Percentiles rank a stretch among this genome's conserved stretches.
Evolutionary conservation across 768 basidiomycete genomes (phyloP).

Genomic region (Boletus patriciae): DNA sequence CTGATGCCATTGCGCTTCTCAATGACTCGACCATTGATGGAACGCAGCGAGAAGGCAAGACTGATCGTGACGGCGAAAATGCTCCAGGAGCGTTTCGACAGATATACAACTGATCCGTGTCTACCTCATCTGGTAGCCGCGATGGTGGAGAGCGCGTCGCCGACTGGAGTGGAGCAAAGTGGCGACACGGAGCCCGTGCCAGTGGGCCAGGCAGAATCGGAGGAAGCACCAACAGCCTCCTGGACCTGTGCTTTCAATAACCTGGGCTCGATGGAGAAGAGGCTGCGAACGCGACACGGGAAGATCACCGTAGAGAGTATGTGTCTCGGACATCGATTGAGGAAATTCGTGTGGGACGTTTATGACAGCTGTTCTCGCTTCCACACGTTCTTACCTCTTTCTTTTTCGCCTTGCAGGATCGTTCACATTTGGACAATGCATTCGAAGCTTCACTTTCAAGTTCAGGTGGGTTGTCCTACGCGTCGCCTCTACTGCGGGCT

Average conservation of each 20-base stretch:
- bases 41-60: constrained; percentile 7
- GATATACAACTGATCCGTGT: constrained; percentile 16
- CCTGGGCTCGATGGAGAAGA: constrained; percentile 15
- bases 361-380: too few relatives aligned
- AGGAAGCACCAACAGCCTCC: neutral
- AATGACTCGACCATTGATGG: constrained; percentile 10
- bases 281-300: constrained; percentile 4
- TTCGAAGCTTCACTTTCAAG: constrained; percentile 15
- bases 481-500: too few relatives aligned
- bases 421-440: constrained; percentile 22
- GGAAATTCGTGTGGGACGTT: constrained; percentile 8
- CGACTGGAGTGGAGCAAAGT: too few relatives aligned
- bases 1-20: constrained; percentile 19
- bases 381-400: too few relatives aligned
- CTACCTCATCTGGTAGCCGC: constrained; percentile 12
- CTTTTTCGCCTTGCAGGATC: neutral
- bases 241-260: constrained; percentile 17
- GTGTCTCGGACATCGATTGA: constrained; percentile 11
- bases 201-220: neutral
- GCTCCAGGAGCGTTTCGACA: constrained; percentile 14
- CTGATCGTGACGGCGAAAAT: constrained; percentile 12
- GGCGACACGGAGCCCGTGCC: too few relatives aligned
- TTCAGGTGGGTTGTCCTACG: constrained; percentile 11
- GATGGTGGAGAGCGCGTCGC: neutral
- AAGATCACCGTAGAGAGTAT: constrained; percentile 2